phyloP scores from a whole-genome alignment of 495 filamentous ascomycete genomes.

The Copromyces sp. region DNA sequence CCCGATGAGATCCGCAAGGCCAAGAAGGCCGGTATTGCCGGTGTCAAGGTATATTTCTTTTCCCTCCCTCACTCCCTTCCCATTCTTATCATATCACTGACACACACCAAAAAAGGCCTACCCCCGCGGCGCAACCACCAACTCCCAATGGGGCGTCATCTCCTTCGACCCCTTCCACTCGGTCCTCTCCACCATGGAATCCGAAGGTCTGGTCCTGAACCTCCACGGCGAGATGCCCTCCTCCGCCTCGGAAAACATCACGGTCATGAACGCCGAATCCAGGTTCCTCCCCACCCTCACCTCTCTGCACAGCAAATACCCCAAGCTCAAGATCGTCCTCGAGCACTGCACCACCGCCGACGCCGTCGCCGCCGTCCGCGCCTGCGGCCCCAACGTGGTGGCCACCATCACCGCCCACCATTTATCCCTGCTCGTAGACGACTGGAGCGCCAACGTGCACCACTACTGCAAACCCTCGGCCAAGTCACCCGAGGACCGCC shows the following conservation, averaged over 20 bases:
- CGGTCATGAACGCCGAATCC: conserved; percentile 71
- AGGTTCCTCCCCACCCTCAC: conserved; percentile 68
- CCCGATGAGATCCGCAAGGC: conserved; percentile 70
- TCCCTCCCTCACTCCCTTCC: too few species aligned
- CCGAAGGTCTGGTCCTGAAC: conserved; percentile 46
- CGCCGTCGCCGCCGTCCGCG: conserved; percentile 67
- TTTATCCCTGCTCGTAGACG: conserved; percentile 65
- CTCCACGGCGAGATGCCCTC: conserved; percentile 49
- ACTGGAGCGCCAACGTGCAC: conserved; percentile 61
- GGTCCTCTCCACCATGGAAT: conserved; percentile 68
- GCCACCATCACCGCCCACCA: conserved; percentile 71
- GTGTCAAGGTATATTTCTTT: conserved; percentile 52
- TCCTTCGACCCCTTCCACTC: conserved; percentile 55
- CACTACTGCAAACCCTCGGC: conserved; percentile 83
- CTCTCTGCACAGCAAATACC: conserved; percentile 63
- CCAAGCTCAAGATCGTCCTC: conserved; percentile 66
- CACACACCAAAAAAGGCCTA: conserved; percentile 6
- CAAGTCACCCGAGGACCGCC: conserved; percentile 62
- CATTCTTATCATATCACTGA: not conserved
- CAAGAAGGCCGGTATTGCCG: conserved; percentile 50
- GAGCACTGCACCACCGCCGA: conserved; percentile 78
- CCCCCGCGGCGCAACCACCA: conserved; percentile 61
- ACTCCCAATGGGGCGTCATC: conserved; percentile 71
- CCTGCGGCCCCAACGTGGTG: conserved; percentile 64
- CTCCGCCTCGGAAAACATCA: conserved; percentile 54